Conservation (phyloP, 2,329 filamentous ascomycete species). For the Pseudogymnoascus sp. region DNA sequence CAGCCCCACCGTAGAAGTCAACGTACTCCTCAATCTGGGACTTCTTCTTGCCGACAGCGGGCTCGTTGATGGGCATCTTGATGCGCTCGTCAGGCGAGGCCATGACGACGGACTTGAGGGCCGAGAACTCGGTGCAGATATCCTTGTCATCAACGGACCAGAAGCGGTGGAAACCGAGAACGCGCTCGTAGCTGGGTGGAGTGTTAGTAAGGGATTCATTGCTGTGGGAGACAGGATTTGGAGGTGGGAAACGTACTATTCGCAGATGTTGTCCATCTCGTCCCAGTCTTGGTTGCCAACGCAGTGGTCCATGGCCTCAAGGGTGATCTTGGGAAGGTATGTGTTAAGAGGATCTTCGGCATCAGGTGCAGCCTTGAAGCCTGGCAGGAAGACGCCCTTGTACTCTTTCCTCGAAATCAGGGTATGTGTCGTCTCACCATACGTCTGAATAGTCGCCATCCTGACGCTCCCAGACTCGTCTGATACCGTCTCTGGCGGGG, state of each 20-base stretch:
- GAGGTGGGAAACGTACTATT: constrained; percentile 34
- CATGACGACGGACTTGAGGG: constrained; percentile 86
- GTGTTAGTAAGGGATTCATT: neutral
- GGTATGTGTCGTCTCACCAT: constrained; percentile 92
- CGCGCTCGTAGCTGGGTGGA: constrained; percentile 60
- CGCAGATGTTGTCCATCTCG: constrained; percentile 63
- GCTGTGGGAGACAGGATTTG: neutral
- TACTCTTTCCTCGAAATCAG: constrained; percentile 69
- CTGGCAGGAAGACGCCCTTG: constrained; percentile 71
- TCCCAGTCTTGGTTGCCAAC: constrained; percentile 96
- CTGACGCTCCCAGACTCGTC: constrained; percentile 54
- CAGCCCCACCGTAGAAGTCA: constrained; percentile 79
- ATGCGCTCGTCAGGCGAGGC: constrained; percentile 73
- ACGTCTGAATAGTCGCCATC: constrained; percentile 77
- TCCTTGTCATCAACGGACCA: constrained; percentile 93
- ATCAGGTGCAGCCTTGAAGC: constrained; percentile 53
- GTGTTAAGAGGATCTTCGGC: constrained; percentile 30
- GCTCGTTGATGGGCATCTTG: constrained; percentile 99
- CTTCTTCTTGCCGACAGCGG: constrained; percentile 79
- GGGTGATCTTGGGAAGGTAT: constrained; percentile 52
- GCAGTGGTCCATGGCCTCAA: constrained; percentile 85
- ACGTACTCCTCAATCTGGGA: constrained; percentile 93
- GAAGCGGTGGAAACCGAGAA: constrained; percentile 90
- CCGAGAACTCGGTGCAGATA: constrained; percentile 87
- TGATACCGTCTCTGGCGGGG: constrained; percentile 44